Percentiles rank a stretch among this genome's conserved stretches.
These are phyloP conservation scores for Saturnispora besseyi DNA, from an alignment of 805 yeast genomes.

Conservation along the genomic window DNA sequence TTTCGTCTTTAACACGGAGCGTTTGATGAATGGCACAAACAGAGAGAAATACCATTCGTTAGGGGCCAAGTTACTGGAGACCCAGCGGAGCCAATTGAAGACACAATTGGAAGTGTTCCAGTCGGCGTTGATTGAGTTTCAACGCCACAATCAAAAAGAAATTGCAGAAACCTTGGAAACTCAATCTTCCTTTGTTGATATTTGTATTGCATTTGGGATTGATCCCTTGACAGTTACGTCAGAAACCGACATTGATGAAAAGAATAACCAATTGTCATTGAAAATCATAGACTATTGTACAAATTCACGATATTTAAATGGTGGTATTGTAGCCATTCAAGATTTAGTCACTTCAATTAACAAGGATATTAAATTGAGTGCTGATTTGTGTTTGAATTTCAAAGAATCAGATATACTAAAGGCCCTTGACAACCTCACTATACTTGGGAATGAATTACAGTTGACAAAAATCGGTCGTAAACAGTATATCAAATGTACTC, in stretches of 20 bases:
- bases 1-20: neutral
- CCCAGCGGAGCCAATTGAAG: slow-evolving; percentile 51
- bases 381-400: slow-evolving; percentile 25
- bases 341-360: slow-evolving; percentile 35
- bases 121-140: slow-evolving; percentile 65
- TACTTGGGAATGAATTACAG: slow-evolving; percentile 65
- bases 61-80: slow-evolving; percentile 41
- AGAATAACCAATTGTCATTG: slow-evolving; percentile 58
- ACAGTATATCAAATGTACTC: slow-evolving; percentile 53
- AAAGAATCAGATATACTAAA: slow-evolving; percentile 45
- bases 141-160: slow-evolving; percentile 60
- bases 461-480: slow-evolving; percentile 48
- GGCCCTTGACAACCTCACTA: slow-evolving; percentile 43
- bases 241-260: slow-evolving; percentile 38
- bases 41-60: slow-evolving; percentile 37
- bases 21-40: neutral
- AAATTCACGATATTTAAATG: slow-evolving; percentile 61
- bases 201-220: slow-evolving; percentile 74
- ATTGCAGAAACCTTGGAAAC: slow-evolving; percentile 56
- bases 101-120: slow-evolving; percentile 74
- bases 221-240: slow-evolving; percentile 55
- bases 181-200: slow-evolving; percentile 60
- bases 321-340: slow-evolving; percentile 65
- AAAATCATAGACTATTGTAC: slow-evolving; percentile 70
- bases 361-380: slow-evolving; percentile 14